These are phyloP conservation scores for Rhizoclosmatium globosum DNA, from an alignment of 192 early-diverging fungal species.

Conservation along the genomic window DNA sequence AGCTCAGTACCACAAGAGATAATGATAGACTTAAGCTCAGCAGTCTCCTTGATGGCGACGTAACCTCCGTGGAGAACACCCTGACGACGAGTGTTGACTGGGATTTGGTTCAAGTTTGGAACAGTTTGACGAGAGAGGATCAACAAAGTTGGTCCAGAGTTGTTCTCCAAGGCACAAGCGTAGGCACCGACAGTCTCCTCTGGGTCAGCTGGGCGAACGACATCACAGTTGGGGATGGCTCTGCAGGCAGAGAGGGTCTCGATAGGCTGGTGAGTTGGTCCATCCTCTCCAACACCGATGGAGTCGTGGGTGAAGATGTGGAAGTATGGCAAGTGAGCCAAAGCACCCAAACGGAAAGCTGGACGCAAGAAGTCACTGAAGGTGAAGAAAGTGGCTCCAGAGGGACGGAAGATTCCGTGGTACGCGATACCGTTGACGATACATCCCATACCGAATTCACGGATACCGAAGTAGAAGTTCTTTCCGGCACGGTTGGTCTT, in stretches of 20 bases:
- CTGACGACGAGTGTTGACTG: conserved; percentile 79
- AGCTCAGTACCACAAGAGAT: conserved; percentile 94
- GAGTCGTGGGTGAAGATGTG: conserved; percentile 99
- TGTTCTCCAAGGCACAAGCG: conserved; percentile 76
- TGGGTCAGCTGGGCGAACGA: conserved; percentile 39
- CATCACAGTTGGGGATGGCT: conserved; percentile 84
- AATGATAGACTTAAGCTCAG: conserved; percentile 65
- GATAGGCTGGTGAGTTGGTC: conserved; percentile 98
- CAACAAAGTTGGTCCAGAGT: conserved; percentile 79
- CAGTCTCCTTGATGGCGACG: conserved; percentile 70
- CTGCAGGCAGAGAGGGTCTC: conserved; percentile 91
- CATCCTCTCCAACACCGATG: conserved; percentile 98
- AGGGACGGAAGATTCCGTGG: conserved; percentile 40
- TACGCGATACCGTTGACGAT: conserved; percentile 75
- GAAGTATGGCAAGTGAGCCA: conserved; percentile 88
- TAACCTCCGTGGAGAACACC: conserved; percentile 76
- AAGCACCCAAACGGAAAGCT: conserved; percentile 87
- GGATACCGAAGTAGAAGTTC: conserved; percentile 64
- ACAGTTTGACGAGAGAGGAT: conserved; percentile 93
- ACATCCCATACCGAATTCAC: conserved; percentile 97
- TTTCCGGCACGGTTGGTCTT: conserved; percentile 26
- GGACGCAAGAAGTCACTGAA: conserved; percentile 67
- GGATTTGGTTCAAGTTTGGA: conserved; percentile 88
- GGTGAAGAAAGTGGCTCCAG: conserved; percentile 83
- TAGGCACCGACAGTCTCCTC: conserved; percentile 84